Base-by-base conservation (phyloP, 1,284 basidiomycete species). In the Malassezia cuniculi region DNA sequence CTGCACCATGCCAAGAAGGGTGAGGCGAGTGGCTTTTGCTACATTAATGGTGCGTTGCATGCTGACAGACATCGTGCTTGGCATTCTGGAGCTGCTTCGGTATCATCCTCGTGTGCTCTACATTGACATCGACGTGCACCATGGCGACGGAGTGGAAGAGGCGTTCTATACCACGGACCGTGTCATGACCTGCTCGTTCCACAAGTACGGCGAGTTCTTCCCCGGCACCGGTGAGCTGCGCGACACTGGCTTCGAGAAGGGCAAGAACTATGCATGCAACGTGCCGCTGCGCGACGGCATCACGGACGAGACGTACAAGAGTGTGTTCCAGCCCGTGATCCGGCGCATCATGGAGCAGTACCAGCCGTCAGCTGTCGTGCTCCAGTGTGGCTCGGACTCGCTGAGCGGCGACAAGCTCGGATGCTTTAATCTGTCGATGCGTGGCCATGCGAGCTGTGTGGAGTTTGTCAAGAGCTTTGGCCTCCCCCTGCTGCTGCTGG, bases 121-220 rank as follows among this genome's bases (percentile, higher is more conserved):
- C 70, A 87, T 99, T 57, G 93, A 99, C 64, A 93, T 97, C 48
- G 93, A 99, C 63, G 85, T 94, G 0, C 93, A 99, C 68, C 93
- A 99, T 55, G 93, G 93, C 12, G 93, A 99, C 68, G 93, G 93
- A 29, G 93, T 99, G 6, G 93, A 99, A 68, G 93, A 97, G 69
- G 93, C 93, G 0, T 99, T 99, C 69, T 97, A 95, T 68, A 93
- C 89, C 0, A 97, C 93, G 11, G 90, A 99, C 65, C 75, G 93
- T 31, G 93, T 99, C 34, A 97, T 99, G 93, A 95, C 90, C 0
- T 81, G 81, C 64, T 87, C 83, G 55, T 94, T 97, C 70, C 93
- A 99, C 70, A 97, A 97, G 70, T 99, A 94, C 58, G 93, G 93
- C 32, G 93, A 99, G 68, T 99, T 85, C 69, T 99, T 99, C 71